Evolutionary conservation across 371 early-diverging fungal species (phyloP).

Genomic region (Blakeslea trispora): DNA sequence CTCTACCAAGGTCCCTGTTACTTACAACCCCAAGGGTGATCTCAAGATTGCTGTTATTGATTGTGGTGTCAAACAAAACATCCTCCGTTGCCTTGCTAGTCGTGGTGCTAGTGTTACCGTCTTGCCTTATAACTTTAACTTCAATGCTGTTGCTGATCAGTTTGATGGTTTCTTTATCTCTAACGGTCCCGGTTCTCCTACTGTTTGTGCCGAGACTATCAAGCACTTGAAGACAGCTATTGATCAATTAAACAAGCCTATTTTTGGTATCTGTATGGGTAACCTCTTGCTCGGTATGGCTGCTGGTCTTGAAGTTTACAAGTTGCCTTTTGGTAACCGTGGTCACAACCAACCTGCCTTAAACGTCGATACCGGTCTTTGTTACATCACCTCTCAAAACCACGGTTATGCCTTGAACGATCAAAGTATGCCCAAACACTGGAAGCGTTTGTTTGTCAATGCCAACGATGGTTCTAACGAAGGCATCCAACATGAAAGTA

Average conservation of each 20-base stretch:
- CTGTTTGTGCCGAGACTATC: constrained; percentile 65
- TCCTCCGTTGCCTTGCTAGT: constrained; percentile 78
- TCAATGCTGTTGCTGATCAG: constrained; percentile 54
- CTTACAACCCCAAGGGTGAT: constrained; percentile 75
- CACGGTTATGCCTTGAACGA: constrained; percentile 90
- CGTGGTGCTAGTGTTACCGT: constrained; percentile 85
- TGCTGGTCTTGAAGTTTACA: constrained; percentile 83
- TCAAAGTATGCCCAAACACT: constrained; percentile 62
- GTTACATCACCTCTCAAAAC: constrained; percentile 88
- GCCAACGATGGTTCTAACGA: constrained; percentile 93
- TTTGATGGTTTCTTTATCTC: constrained; percentile 92
- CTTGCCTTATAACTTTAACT: constrained; percentile 84
- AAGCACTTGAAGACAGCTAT: constrained; percentile 68
- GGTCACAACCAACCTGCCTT: constrained; percentile 96
- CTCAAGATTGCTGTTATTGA: constrained; percentile 80
- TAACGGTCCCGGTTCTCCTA: constrained; percentile 94
- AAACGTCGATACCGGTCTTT: constrained; percentile 64
- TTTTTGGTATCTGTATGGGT: constrained; percentile 98
- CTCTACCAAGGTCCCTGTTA: constrained; percentile 58
- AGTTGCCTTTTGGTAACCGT: constrained; percentile 94
- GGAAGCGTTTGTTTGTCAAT: constrained; percentile 85
- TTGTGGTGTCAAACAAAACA: constrained; percentile 94
- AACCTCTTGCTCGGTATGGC: constrained; percentile 90
- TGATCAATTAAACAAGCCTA: constrained; percentile 70
- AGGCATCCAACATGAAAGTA: constrained; percentile 74